Conservation (phyloP, 176 grass and related monocot species). For the Oryza meridionalis region DNA sequence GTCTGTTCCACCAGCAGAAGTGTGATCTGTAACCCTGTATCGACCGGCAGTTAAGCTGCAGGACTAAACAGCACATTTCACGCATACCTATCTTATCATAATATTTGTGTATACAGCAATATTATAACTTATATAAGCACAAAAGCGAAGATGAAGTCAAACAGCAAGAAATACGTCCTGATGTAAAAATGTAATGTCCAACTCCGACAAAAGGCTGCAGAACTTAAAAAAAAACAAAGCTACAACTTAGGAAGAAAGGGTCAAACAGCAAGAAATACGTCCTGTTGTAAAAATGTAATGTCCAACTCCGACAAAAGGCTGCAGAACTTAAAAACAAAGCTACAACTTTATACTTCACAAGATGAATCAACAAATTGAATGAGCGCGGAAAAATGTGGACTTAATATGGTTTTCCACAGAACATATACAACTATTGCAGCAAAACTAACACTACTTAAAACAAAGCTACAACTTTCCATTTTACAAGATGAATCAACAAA, state of each 20-base stretch:
- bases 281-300: background rate
- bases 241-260: background rate
- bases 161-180: background rate
- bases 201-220: background rate
- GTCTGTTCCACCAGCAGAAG: background rate
- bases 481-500: constrained; percentile 11
- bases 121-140: background rate
- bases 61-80: background rate
- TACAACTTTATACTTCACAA: background rate
- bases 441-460: background rate
- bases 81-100: background rate
- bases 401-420: background rate
- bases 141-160: background rate
- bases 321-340: background rate
- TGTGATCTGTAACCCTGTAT: background rate
- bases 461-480: background rate
- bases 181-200: background rate
- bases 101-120: background rate
- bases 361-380: constrained; percentile 8
- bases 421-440: background rate
- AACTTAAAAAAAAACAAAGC: too few species aligned
- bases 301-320: background rate
- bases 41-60: background rate
- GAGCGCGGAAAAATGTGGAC: background rate
- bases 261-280: background rate